Percentiles rank a stretch among this genome's conserved stretches.
phyloP scores from a whole-genome alignment of 352 stramenopile species.

The Pythium volutum region DNA sequence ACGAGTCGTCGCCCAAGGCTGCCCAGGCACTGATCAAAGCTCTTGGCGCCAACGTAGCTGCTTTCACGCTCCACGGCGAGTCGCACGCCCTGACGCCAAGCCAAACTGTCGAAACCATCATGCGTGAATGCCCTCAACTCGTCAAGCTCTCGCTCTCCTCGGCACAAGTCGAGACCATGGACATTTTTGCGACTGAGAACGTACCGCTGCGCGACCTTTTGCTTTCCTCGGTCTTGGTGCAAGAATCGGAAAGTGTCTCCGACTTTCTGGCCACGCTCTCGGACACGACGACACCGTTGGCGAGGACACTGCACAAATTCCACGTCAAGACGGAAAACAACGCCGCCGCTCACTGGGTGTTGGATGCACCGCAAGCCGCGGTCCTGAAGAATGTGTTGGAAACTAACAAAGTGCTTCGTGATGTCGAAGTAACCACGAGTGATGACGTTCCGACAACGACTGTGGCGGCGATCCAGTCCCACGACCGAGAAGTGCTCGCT shows the following conservation, averaged over 20 bases:
- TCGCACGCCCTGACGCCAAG: constrained; percentile 5
- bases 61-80: constrained; percentile 12
- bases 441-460: constrained; percentile 6
- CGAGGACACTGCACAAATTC: constrained; percentile 10
- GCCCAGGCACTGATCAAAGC: constrained; percentile 8
- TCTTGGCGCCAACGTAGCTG: background rate
- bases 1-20: constrained; percentile 1
- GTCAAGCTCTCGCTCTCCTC: constrained; percentile 3
- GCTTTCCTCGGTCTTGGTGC: constrained; percentile 3
- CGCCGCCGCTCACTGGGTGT: background rate
- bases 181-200: background rate
- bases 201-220: background rate
- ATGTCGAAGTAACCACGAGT: constrained; percentile 10
- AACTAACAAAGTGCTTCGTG: constrained; percentile 6
- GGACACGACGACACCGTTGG: background rate
- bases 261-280: background rate
- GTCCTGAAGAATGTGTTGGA: constrained; percentile 1
- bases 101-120: background rate
- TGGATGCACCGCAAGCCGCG: background rate
- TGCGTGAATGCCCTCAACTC: background rate
- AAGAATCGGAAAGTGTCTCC: background rate
- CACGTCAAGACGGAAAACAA: constrained; percentile 18
- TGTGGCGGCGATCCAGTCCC: constrained; percentile 6
- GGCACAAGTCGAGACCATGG: constrained; percentile 6
- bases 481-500: constrained; percentile 11